Base-by-base conservation (phyloP, 257 asterid genomes). In the Striga asiatica region DNA sequence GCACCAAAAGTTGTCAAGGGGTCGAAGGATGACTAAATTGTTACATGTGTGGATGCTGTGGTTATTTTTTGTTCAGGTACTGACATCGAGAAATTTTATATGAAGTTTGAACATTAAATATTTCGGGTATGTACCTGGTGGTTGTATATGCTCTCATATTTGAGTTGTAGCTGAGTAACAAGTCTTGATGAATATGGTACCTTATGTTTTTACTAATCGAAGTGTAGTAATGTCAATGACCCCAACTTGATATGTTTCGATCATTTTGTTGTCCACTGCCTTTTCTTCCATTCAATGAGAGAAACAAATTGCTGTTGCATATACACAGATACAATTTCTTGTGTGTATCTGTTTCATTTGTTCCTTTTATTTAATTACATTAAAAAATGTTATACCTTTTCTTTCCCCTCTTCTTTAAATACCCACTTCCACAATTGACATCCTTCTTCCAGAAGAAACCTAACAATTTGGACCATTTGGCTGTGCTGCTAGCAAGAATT, bases 1-100 rank as follows among this genome's bases (percentile, higher is more conserved):
- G 88, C 81, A 13, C 68, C 85, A 46, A 83, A 53, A 51, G 69
- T 85, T 50, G 74, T 85, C 22, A 65, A 67, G 62, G 69, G 76
- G 65, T 31, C 74, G 63, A 82, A 80, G 66, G 85, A 80, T 66
- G 84, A 78, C 22, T 83, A 47, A 77, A 29, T 50, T 9, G 55
- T 34, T n/a, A n/a, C n/a, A 2, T 11, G 31, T 5, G 13, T 20
- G 38, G 58, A 20, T 47, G 28, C 27, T 10, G 6, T 50, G 17
- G 8, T 27, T 20, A 31, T 7, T 47, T 25, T n/a, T 18, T 14
- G 29, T 19, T 41, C 29, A 31, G 69, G 57, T 48, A 50, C 58
- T 47, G 17, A 24, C 37, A 48, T 14, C 14, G 22, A 50, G 29
- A 23, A 28, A 47, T 7, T 14, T 21, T 3, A 3, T 12, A 14